Evolutionary conservation across 352 stramenopile genomes (phyloP), one percentile per base, ranked within the genome.

Genomic region (Blastocystis sp.): DNA sequence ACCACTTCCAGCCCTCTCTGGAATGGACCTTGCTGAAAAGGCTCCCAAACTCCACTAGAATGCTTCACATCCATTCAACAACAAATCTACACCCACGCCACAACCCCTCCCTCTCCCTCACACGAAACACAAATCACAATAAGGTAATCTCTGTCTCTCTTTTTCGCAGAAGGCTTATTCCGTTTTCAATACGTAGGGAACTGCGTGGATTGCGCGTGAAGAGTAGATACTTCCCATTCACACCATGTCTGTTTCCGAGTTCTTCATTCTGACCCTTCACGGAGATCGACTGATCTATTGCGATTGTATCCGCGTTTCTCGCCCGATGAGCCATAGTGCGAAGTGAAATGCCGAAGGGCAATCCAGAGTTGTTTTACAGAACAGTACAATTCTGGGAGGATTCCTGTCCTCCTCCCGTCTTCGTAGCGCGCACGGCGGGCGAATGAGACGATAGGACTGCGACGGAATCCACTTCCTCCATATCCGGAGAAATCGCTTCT

Each of bases 301-400:
- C 28, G 76, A 87, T 74, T 74, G 60, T 87, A 87, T 79, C 69
- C 24, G 61, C 14, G n/a, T 79, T 63, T 17, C 19, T n/a, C 3
- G 45, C 19, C 17, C 40, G 43, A 42, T 79, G 19, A 79, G 9
- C 21, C 9, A 10, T 61, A 79, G 69, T 79, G 52, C 42, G 76
- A 87, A 70, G 64, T 21, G 76, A 87, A 74, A 87, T 87, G 76
- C 76, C 76, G n/a, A 87, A 87, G 48, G 64, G 64, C 40, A 87
- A 42, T 52, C 76, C 76, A 11, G 76, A 87, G 40, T 43, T 87
- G 40, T 87, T 87, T 52, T 87, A 87, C 38, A 42, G 76, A 19
- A 76, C 76, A 40, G 65, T 87, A 0, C 76, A 87, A 38, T 87
- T 87, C 76, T 87, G 61, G 60, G 76, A 87, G 34, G 76, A 87